These are phyloP conservation scores for Metschnikowia colocasiae DNA, from an alignment of 805 yeast genomes.

Conservation along the genomic window DNA sequence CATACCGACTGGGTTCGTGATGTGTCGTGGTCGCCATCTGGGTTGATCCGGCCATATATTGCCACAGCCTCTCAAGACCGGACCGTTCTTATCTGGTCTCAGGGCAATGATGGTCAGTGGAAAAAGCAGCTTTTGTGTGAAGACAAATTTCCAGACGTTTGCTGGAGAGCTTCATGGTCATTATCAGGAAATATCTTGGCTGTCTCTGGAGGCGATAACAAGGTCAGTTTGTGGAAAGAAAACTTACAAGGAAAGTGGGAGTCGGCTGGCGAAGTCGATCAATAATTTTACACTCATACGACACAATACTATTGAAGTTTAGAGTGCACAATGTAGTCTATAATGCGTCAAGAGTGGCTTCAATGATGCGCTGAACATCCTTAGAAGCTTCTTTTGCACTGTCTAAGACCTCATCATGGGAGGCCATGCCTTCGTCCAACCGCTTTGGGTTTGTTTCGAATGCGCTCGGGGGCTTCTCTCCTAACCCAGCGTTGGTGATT, in stretches of 20 bases:
- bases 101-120: conserved; percentile 72
- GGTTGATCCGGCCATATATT: conserved; percentile 79
- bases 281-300: conserved; percentile 34
- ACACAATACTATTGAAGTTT: conserved; percentile 1
- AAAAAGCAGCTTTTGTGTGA: conserved; percentile 67
- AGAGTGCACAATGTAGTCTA: conserved; percentile 10
- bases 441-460: conserved; percentile 50
- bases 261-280: conserved; percentile 93
- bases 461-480: conserved; percentile 65
- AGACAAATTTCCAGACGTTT: conserved; percentile 91
- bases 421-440: conserved; percentile 73
- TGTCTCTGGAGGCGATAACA: conserved; percentile 93
- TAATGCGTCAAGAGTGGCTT: conserved; percentile 51
- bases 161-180: conserved; percentile 99
- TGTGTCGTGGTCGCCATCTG: conserved; percentile 96
- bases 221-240: conserved; percentile 95
- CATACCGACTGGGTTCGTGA: conserved; percentile 99
- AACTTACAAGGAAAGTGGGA: conserved; percentile 93
- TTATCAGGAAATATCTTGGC: conserved; percentile 94
- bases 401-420: conserved; percentile 87
- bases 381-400: conserved; percentile 75
- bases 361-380: conserved; percentile 73
- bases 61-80: conserved; percentile 97
- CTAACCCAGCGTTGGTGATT: conserved; percentile 80
- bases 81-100: conserved; percentile 93